Evolutionary conservation across 1,284 basidiomycete genomes (phyloP).

Genomic region (Peniophora sp.): DNA sequence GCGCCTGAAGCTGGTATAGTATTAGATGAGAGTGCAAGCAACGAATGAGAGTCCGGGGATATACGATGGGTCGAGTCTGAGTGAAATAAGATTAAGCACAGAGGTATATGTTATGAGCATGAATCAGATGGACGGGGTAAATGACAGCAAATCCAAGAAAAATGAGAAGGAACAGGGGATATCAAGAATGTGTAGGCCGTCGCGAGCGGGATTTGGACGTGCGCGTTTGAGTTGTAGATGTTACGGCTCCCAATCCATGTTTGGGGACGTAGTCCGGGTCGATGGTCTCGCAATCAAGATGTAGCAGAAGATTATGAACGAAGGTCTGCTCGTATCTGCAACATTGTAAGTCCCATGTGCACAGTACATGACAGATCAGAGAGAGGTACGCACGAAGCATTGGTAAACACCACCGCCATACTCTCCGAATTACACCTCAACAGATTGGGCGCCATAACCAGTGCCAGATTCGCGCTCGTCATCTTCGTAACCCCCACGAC

Average conservation of each 20-base stretch:
- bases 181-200: constrained; percentile 15
- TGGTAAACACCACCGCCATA: constrained; percentile 82
- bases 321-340: constrained; percentile 82
- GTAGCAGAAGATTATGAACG: constrained; percentile 73
- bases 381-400: constrained; percentile 61
- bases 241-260: constrained; percentile 69
- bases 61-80: background rate
- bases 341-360: constrained; percentile 7
- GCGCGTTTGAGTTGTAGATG: constrained; percentile 27
- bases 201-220: constrained; percentile 41
- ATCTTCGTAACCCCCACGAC: constrained; percentile 76
- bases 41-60: background rate
- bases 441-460: constrained; percentile 87
- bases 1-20: too few relatives aligned
- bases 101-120: too few relatives aligned
- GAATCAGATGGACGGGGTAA: background rate
- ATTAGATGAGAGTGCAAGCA: background rate
- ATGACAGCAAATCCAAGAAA: background rate
- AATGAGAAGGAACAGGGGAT: too few relatives aligned
- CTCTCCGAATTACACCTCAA: constrained; percentile 76
- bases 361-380: constrained; percentile 2
- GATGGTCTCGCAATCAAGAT: constrained; percentile 67
- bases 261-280: constrained; percentile 69
- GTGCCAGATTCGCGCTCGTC: constrained; percentile 70
- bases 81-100: background rate